Base-by-base conservation (phyloP, 768 basidiomycete genomes). In the Leccinum truebloodii region DNA sequence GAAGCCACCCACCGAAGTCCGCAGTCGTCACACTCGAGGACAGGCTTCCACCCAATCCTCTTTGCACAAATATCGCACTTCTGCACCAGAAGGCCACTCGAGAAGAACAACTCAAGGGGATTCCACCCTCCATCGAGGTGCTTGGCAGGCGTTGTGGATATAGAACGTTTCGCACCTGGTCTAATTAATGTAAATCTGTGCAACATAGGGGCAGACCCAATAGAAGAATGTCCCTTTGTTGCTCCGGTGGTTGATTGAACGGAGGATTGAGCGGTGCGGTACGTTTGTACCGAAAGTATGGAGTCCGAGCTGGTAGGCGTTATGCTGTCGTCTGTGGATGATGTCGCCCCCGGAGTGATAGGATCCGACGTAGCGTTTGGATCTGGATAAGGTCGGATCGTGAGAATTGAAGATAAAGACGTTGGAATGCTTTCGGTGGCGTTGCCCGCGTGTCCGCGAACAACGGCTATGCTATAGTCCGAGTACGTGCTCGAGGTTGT, bases 11-110 rank as follows among this genome's bases (percentile, higher is more conserved):
- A 89, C 86, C 86, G 82, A 67, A 92, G 74, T 28, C 89, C 87
- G 74, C 94, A 95, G 74, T 95, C 94, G 72, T 95, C 94, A 70
- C 94, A 96, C 67, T 90, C 86, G 20, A 95, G 76, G 34, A 89
- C 83, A 22, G 92, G 86, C 71, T 93, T 95, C 87, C 90, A 88
- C 13, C 93, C 93, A 41, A 96, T 78, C 52, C 91, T 78, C 79
- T 94, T 95, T 48, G 72, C 69, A 68, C 94, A 96, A 18, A 94
- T 75, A 73, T 92, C 92, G 67, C 94, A 96, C 71, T 89, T 94
- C 53, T 86, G 82, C 3, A 84, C 84, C 24, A 91, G 72, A 51
- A 90, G 74, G 18, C 83, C 89, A 70, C 86, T 88, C 8, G 86
- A 85, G 74, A 93, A 91, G 69, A 94, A 82, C 60, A 92, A 74